These are phyloP conservation scores for Trypanosoma caninum DNA, from an alignment of 208 protist genomes.

Conservation along the genomic window DNA sequence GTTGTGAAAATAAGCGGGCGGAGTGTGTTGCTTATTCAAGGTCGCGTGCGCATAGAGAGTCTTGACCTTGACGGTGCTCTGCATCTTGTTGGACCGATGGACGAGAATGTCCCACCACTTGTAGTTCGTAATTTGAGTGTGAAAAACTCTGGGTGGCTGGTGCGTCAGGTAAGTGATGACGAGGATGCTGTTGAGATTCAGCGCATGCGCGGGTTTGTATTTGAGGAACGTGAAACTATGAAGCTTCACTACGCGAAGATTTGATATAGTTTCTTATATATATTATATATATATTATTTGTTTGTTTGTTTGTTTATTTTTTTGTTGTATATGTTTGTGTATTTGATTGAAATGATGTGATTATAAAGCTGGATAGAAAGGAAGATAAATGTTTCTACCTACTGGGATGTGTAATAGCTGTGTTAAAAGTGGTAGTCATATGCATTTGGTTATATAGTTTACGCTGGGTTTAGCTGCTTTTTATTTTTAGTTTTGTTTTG, in stretches of 20 bases:
- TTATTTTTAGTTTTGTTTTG: too few species aligned
- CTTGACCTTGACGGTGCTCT: slow-evolving; percentile 67
- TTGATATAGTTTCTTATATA: not conserved
- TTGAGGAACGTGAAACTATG: slow-evolving; percentile 42
- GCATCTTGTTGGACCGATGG: slow-evolving; percentile 45
- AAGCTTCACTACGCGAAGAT: slow-evolving; percentile 11
- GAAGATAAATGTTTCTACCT: not conserved
- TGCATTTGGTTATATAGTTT: too few species aligned
- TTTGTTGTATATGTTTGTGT: not conserved
- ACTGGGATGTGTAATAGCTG: not conserved
- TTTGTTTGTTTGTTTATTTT: not conserved
- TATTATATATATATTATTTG: too few species aligned
- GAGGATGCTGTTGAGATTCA: slow-evolving; percentile 33
- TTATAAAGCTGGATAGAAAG: slow-evolving; percentile 1
- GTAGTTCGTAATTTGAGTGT: slow-evolving; percentile 45
- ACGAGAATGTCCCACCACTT: slow-evolving; percentile 26
- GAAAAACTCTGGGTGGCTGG: slow-evolving; percentile 47
- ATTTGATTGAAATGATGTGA: not conserved
- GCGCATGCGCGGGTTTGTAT: slow-evolving; percentile 75
- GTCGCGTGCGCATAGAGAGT: slow-evolving; percentile 64
- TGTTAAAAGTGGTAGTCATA: too few species aligned
- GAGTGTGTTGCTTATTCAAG: slow-evolving; percentile 77
- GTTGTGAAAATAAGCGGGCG: slow-evolving; percentile 40
- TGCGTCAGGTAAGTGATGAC: slow-evolving; percentile 24
- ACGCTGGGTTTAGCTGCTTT: too few species aligned